Percentiles rank a stretch among this genome's conserved stretches.
Conservation (phyloP, 768 basidiomycete genomes). For the Pholiota molesta region DNA sequence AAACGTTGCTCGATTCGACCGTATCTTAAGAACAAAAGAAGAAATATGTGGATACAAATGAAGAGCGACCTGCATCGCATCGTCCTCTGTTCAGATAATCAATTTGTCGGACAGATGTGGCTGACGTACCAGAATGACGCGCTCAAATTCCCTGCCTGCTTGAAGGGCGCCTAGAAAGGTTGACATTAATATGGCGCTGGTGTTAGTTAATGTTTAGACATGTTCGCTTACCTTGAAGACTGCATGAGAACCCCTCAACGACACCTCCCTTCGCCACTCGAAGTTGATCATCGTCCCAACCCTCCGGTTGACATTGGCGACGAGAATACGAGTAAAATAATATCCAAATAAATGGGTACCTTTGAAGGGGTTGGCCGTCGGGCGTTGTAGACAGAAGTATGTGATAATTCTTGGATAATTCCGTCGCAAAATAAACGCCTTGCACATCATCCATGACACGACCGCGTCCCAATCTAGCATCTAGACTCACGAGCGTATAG, state of each 20-base stretch:
- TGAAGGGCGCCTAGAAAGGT: conserved; percentile 16
- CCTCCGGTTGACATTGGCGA: conserved; percentile 30
- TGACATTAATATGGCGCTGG: not conserved
- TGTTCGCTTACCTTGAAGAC: conserved; percentile 26
- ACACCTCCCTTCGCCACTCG: conserved; percentile 27
- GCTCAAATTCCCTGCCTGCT: too few relatives aligned
- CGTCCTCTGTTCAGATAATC: not conserved
- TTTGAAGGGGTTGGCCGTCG: conserved; percentile 21
- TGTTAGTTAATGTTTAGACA: too few relatives aligned
- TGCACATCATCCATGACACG: too few relatives aligned
- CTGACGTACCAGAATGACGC: conserved; percentile 33
- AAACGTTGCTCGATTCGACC: conserved; percentile 22
- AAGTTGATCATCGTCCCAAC: conserved; percentile 29
- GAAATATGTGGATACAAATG: conserved; percentile 25
- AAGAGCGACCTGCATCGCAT: conserved; percentile 33
- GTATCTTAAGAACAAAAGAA: conserved; percentile 42
- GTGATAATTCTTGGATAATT: too few relatives aligned
- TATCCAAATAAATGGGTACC: conserved; percentile 31
- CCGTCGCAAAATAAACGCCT: too few relatives aligned
- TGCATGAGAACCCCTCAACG: conserved; percentile 21
- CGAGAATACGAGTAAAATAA: conserved; percentile 28
- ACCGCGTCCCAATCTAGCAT: too few relatives aligned
- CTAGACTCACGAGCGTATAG: too few relatives aligned
- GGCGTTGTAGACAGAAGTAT: conserved; percentile 6
- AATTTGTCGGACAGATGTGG: not conserved